phyloP scores from a whole-genome alignment of 1,284 basidiomycete genomes.

The Sporisorium sorghi region DNA sequence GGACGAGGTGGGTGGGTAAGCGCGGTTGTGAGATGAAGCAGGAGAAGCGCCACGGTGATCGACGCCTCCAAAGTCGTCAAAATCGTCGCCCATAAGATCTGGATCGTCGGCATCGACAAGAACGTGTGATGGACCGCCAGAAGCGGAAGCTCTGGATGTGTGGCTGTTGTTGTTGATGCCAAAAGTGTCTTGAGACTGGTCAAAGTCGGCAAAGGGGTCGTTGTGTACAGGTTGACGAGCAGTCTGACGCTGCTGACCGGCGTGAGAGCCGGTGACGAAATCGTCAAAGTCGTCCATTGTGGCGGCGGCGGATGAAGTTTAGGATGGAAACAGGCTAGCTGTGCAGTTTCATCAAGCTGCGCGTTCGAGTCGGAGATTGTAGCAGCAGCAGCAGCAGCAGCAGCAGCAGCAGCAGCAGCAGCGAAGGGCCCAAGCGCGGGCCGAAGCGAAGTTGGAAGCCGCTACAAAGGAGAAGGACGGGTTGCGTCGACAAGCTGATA shows the following conservation, averaged over 20 bases:
- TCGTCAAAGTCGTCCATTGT: slow-evolving; percentile 65
- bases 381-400: too few relatives aligned
- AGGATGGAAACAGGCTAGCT: background rate
- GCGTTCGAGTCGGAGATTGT: background rate
- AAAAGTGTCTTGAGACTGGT: slow-evolving; percentile 37
- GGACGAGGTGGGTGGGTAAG: slow-evolving; percentile 31
- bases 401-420: too few relatives aligned
- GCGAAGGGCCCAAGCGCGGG: slow-evolving; percentile 8
- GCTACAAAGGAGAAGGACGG: background rate
- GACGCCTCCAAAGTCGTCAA: slow-evolving; percentile 38
- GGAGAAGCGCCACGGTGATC: slow-evolving; percentile 9
- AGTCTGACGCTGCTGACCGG: background rate
- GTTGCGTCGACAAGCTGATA: background rate
- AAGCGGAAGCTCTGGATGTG: slow-evolving; percentile 3
- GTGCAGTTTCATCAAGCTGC: background rate
- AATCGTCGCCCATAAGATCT: slow-evolving; percentile 62
- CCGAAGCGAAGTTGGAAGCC: background rate
- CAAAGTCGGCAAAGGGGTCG: slow-evolving; percentile 38
- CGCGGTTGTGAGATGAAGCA: slow-evolving; percentile 20
- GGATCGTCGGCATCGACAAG: slow-evolving; percentile 64
- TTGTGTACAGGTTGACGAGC: slow-evolving; percentile 10
- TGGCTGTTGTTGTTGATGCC: slow-evolving; percentile 23
- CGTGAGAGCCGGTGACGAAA: slow-evolving; percentile 40
- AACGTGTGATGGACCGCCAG: slow-evolving; percentile 54
- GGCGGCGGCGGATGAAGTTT: background rate